These are phyloP conservation scores for Taiwanofungus camphoratus DNA, from an alignment of 1,284 basidiomycete species.

Conservation along the genomic window DNA sequence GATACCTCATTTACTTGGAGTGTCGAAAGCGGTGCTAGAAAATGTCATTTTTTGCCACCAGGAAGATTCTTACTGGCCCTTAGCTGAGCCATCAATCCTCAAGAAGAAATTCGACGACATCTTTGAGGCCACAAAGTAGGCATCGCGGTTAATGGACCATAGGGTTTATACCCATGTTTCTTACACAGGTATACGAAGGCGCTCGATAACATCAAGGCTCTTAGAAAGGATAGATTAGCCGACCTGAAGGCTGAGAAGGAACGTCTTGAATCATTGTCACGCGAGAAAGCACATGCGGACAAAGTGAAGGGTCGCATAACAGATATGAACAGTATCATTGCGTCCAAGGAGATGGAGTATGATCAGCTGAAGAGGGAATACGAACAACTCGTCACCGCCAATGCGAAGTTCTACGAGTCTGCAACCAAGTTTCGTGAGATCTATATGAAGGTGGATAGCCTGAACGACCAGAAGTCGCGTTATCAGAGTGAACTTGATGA, in stretches of 20 bases:
- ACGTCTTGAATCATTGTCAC: constrained; percentile 73
- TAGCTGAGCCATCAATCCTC: constrained; percentile 84
- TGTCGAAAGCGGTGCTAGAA: constrained; percentile 94
- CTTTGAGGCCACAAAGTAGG: constrained; percentile 93
- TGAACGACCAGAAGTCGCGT: constrained; percentile 60
- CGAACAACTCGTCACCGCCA: constrained; percentile 64
- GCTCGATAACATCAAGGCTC: constrained; percentile 84
- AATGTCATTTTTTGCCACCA: constrained; percentile 99
- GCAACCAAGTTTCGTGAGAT: constrained; percentile 83
- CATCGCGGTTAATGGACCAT: background rate
- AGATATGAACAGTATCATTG: constrained; percentile 58
- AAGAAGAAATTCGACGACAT: constrained; percentile 99
- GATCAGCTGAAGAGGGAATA: constrained; percentile 68
- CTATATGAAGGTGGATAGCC: constrained; percentile 66
- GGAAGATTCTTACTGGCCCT: constrained; percentile 98
- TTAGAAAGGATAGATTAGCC: constrained; percentile 85
- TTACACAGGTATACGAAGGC: constrained; percentile 89
- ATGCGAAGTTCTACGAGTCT: constrained; percentile 79
- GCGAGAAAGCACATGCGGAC: constrained; percentile 85
- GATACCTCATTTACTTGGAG: constrained; percentile 90
- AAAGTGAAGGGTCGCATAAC: constrained; percentile 70
- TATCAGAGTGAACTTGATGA: constrained; percentile 54
- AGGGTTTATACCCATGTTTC: background rate
- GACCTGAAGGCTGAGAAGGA: constrained; percentile 95
- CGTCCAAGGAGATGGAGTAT: constrained; percentile 69